phyloP scores from a whole-genome alignment of 805 yeast species.

The Ogataea trehaloabstinens region DNA sequence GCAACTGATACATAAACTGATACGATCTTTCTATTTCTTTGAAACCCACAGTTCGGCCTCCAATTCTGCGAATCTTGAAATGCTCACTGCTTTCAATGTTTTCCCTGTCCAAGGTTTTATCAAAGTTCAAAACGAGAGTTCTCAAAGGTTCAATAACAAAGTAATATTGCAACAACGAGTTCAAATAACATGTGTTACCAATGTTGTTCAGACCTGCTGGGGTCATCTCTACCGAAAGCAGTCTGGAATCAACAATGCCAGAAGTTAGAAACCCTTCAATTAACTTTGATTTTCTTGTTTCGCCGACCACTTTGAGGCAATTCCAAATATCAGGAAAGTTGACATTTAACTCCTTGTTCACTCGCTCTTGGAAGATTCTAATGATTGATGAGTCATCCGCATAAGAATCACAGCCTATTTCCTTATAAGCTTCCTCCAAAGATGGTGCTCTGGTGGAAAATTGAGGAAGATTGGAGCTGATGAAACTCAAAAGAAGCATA shows the following conservation, averaged over 20 bases:
- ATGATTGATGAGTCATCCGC: slow-evolving; percentile 60
- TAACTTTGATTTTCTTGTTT: slow-evolving; percentile 50
- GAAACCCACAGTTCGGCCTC: slow-evolving; percentile 81
- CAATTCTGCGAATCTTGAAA: slow-evolving; percentile 62
- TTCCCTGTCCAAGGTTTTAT: slow-evolving; percentile 32
- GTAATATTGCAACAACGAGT: slow-evolving; percentile 86
- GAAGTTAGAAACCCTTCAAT: slow-evolving; percentile 55
- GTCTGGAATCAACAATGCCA: slow-evolving; percentile 60
- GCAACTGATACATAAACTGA: slow-evolving; percentile 73
- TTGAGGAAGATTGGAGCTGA: slow-evolving; percentile 44
- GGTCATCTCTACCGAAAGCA: slow-evolving; percentile 64
- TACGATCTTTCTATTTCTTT: slow-evolving; percentile 77
- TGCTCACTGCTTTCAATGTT: slow-evolving; percentile 31
- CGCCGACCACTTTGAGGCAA: slow-evolving; percentile 57
- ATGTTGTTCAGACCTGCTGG: slow-evolving; percentile 94
- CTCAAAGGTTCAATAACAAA: slow-evolving; percentile 83
- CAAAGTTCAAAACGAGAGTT: slow-evolving; percentile 57
- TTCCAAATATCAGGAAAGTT: slow-evolving; percentile 57
- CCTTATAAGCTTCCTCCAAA: slow-evolving; percentile 41
- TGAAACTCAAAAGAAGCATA: slow-evolving; percentile 51
- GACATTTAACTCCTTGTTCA: slow-evolving; percentile 37
- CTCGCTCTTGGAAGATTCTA: slow-evolving; percentile 48
- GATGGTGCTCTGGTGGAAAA: slow-evolving; percentile 15
- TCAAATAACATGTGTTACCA: slow-evolving; percentile 94
- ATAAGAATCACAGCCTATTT: slow-evolving; percentile 46